A percentile compares a stretch with the other conserved stretches of the same genome.
These are phyloP conservation scores for Geoglossum glabrum DNA, from an alignment of 495 filamentous ascomycete genomes.

Conservation along the genomic window DNA sequence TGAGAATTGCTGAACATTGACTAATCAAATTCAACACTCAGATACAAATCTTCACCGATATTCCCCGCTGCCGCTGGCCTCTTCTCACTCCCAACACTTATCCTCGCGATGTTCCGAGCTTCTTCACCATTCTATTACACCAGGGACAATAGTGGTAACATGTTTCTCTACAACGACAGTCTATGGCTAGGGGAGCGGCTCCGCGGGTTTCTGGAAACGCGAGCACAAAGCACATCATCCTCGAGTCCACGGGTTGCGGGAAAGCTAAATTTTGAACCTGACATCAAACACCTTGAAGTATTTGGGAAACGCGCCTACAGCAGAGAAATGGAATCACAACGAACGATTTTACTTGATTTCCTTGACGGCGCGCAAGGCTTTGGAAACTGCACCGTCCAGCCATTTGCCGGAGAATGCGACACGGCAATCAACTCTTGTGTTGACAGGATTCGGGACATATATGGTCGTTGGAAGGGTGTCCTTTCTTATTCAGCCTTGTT, in stretches of 20 bases:
- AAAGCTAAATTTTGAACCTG: constrained; percentile 42
- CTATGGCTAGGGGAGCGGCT: constrained; percentile 56
- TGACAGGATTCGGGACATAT: constrained; percentile 44
- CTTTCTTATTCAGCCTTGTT: constrained; percentile 64
- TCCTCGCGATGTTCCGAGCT: constrained; percentile 81
- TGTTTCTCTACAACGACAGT: constrained; percentile 90
- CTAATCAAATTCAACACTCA: constrained; percentile 13
- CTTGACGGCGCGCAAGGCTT: constrained; percentile 60
- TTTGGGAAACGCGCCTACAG: constrained; percentile 74
- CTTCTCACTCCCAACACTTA: constrained; percentile 59
- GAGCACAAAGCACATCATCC: constrained; percentile 22
- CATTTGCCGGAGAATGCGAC: constrained; percentile 44
- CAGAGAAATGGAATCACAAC: constrained; percentile 70
- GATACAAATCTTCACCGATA: constrained; percentile 31
- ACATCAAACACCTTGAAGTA: constrained; percentile 49
- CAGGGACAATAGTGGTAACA: constrained; percentile 45
- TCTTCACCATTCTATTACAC: constrained; percentile 64
- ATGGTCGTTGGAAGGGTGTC: constrained; percentile 57
- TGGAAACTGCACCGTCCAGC: constrained; percentile 35
- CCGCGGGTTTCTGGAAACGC: constrained; percentile 33
- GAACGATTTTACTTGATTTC: constrained; percentile 64
- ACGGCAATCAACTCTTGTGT: constrained; percentile 49
- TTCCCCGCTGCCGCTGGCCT: constrained; percentile 54
- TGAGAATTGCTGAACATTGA: constrained; percentile 1
- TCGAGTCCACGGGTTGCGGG: constrained; percentile 19